These are phyloP conservation scores for Elaphomyces granulatus DNA, from an alignment of 495 filamentous ascomycete genomes.

Conservation along the genomic window DNA sequence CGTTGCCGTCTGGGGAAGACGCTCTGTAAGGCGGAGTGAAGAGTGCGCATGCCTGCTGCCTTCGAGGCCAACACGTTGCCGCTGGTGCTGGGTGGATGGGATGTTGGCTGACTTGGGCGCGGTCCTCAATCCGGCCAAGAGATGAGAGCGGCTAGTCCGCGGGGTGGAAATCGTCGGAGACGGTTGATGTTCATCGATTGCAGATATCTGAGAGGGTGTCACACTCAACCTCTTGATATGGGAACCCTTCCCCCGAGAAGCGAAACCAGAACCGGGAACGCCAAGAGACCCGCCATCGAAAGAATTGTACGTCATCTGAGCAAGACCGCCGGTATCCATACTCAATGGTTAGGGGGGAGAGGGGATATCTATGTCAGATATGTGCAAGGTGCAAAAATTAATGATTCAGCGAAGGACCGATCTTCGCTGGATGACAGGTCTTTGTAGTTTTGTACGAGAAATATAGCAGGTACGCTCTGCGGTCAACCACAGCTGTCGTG, in stretches of 20 bases:
- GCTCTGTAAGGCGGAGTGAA: conserved; percentile 26
- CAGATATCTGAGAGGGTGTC: conserved; percentile 43
- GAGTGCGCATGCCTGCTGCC: conserved; percentile 29
- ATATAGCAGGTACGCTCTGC: background rate
- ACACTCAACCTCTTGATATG: conserved; percentile 73
- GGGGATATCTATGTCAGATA: conserved; percentile 14
- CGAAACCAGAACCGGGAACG: conserved; percentile 63
- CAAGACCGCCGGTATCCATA: conserved; percentile 98
- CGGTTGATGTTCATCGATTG: conserved; percentile 51
- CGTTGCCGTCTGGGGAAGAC: conserved; percentile 48
- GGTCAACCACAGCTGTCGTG: background rate
- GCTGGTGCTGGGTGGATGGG: conserved; percentile 43
- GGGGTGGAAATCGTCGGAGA: conserved; percentile 48
- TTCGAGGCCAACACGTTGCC: conserved; percentile 32
- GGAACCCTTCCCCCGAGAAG: conserved; percentile 66
- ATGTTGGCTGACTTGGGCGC: conserved; percentile 76
- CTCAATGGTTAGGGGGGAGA: conserved; percentile 38
- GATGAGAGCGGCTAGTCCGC: conserved; percentile 83
- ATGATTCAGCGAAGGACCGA: conserved; percentile 8
- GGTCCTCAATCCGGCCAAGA: conserved; percentile 86
- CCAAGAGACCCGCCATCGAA: conserved; percentile 50
- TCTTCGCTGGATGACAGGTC: background rate
- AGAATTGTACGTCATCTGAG: conserved; percentile 95
- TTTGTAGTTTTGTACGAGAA: background rate
- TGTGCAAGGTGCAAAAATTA: conserved; percentile 20